phyloP scores from a whole-genome alignment of 78 protist species.

The Trichosphaerium sp. region DNA sequence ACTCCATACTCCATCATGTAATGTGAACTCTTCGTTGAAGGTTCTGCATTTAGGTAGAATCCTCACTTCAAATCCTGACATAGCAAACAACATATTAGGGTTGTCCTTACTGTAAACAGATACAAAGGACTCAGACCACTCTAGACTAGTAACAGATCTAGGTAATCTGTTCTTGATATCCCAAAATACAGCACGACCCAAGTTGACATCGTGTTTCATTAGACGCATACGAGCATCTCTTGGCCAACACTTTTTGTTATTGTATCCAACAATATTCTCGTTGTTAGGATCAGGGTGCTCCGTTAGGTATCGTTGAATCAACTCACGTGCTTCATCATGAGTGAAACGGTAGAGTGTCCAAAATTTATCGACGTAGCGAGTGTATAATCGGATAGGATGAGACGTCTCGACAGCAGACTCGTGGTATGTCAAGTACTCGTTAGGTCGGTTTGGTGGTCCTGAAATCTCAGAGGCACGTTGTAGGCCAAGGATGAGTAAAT shows the following conservation, averaged over 20 bases:
- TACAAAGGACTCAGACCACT: slow-evolving; percentile 87
- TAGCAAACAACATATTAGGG: slow-evolving; percentile 94
- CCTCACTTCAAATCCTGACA: slow-evolving; percentile 96
- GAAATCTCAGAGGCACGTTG: slow-evolving; percentile 95
- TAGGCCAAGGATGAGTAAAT: slow-evolving; percentile 91
- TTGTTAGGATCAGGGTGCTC: slow-evolving; percentile 99
- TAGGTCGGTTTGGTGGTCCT: slow-evolving; percentile 92
- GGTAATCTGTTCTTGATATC: slow-evolving; percentile 93
- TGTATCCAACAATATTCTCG: slow-evolving; percentile 97
- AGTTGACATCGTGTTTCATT: slow-evolving; percentile 97
- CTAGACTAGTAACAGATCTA: slow-evolving; percentile 83
- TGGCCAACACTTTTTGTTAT: slow-evolving; percentile 99
- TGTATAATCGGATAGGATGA: slow-evolving; percentile 97
- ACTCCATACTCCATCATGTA: slow-evolving; percentile 94
- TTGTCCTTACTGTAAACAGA: slow-evolving; percentile 94
- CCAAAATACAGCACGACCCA: slow-evolving; percentile 99
- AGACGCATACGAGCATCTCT: slow-evolving; percentile 97
- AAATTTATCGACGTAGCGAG: slow-evolving; percentile 87
- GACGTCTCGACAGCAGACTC: slow-evolving; percentile 58
- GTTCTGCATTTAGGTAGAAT: slow-evolving; percentile 89
- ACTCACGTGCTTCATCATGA: slow-evolving; percentile 86
- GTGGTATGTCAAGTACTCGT: slow-evolving; percentile 75
- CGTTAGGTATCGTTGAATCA: slow-evolving; percentile 94
- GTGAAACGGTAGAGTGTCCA: slow-evolving; percentile 84
- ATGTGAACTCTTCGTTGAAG: slow-evolving; percentile 42